Conservation (phyloP, 2,329 filamentous ascomycete species). For the Gremmenia infestans region DNA sequence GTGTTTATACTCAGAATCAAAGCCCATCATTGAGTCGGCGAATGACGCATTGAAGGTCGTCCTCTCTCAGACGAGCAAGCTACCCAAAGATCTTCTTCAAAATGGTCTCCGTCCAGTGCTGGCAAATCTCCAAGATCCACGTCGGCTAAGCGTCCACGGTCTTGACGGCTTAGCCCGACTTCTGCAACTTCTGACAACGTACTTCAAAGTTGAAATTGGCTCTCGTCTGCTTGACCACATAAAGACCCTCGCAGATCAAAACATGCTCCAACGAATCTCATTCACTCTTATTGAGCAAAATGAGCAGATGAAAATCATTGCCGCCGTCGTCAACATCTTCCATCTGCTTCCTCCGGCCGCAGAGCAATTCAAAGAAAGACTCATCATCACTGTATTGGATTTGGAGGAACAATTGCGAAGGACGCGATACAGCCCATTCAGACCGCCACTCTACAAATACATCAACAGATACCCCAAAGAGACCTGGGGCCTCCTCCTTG, state of each 20-base stretch:
- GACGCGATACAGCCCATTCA: constrained; percentile 88
- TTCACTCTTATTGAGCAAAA: constrained; percentile 95
- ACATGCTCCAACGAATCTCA: constrained; percentile 78
- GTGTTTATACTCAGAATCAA: constrained; percentile 87
- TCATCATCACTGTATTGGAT: constrained; percentile 86
- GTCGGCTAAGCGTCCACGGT: constrained; percentile 81
- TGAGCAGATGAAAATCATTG: constrained; percentile 87
- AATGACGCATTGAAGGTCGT: constrained; percentile 87
- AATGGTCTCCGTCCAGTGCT: constrained; percentile 92
- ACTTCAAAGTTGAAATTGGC: constrained; percentile 99
- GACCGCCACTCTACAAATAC: constrained; percentile 84
- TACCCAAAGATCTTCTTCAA: constrained; percentile 93
- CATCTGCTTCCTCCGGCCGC: constrained; percentile 90
- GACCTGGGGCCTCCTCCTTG: constrained; percentile 74
- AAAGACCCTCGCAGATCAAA: constrained; percentile 79
- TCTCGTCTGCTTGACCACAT: constrained; percentile 89
- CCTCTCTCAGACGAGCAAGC: constrained; percentile 79
- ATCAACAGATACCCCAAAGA: constrained; percentile 90
- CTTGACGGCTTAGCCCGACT: constrained; percentile 87
- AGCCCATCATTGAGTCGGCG: constrained; percentile 87
- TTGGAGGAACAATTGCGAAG: constrained; percentile 80
- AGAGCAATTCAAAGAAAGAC: constrained; percentile 81
- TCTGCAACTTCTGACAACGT: constrained; percentile 87
- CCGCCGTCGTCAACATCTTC: constrained; percentile 94
- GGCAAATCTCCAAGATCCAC: constrained; percentile 90